Evolutionary conservation across 352 stramenopile species (phyloP).

Genomic region (Phytopythium kandeliae): DNA sequence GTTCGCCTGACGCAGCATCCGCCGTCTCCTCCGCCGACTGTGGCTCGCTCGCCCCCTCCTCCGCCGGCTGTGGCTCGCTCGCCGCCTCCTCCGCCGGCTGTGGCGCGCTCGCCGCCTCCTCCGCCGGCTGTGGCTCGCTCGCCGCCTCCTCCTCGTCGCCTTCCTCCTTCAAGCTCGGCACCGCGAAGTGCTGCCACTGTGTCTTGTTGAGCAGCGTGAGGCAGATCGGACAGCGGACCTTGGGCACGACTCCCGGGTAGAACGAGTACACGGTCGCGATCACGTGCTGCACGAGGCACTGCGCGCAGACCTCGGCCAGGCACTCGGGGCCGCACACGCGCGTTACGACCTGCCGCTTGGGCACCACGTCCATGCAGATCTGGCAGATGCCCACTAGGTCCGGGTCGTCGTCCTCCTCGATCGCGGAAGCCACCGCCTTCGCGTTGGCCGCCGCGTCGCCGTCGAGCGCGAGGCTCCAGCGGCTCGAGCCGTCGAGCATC

Average conservation of each 20-base stretch:
- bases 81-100: not conserved
- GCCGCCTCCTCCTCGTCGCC: not conserved
- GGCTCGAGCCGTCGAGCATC: slow-evolving; percentile 9
- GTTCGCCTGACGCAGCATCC: too few species aligned
- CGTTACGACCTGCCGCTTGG: slow-evolving; percentile 24
- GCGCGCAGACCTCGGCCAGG: slow-evolving; percentile 30
- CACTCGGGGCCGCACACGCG: slow-evolving; percentile 33
- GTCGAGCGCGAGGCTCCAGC: not conserved
- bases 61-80: not conserved
- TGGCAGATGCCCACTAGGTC: slow-evolving; percentile 34
- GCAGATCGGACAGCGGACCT: slow-evolving; percentile 62
- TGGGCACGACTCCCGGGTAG: slow-evolving; percentile 55
- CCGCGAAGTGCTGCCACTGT: slow-evolving; percentile 36
- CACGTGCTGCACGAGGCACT: slow-evolving; percentile 46
- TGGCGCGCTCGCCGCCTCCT: not conserved
- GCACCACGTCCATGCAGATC: slow-evolving; percentile 53
- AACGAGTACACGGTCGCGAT: slow-evolving; percentile 48
- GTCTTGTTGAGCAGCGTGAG: slow-evolving; percentile 43
- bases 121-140: not conserved
- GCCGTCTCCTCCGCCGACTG: not conserved
- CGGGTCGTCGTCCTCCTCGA: slow-evolving; percentile 9
- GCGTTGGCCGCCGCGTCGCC: not conserved
- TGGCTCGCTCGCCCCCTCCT: not conserved
- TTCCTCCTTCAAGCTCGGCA: slow-evolving; percentile 5
- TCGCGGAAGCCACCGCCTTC: not conserved